Evolutionary conservation across 805 yeast species (phyloP).

Genomic region (Wickerhamiella dianesei): DNA sequence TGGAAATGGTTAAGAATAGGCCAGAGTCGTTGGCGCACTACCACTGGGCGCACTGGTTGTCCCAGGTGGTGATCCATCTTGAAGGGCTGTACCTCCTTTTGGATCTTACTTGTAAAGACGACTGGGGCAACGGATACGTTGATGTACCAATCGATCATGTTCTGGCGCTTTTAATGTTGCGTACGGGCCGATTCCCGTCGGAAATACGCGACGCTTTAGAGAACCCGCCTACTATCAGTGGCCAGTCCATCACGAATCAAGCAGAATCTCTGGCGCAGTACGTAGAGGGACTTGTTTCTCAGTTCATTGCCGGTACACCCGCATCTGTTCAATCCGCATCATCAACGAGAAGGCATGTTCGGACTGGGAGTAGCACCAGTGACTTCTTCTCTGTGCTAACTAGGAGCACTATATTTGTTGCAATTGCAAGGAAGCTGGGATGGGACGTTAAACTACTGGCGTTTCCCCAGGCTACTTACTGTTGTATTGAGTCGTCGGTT

Average conservation of each 20-base stretch:
- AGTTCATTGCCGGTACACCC: background rate
- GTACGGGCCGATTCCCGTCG: constrained; percentile 9
- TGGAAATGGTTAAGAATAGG: constrained; percentile 1
- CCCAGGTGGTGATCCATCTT: constrained; percentile 8
- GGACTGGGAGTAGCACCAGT: constrained; percentile 1
- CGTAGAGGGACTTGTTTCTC: background rate
- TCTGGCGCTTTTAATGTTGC: constrained; percentile 11
- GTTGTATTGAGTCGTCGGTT: constrained; percentile 8
- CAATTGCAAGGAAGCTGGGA: constrained; percentile 9
- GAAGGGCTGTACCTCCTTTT: constrained; percentile 16
- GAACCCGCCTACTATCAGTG: background rate
- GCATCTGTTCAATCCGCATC: background rate
- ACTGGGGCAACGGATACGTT: constrained; percentile 13
- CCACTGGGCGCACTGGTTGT: constrained; percentile 16
- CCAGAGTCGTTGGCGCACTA: constrained; percentile 14
- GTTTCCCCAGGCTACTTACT: constrained; percentile 11
- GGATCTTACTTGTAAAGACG: constrained; percentile 9
- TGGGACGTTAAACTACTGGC: constrained; percentile 10
- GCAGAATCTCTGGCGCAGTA: background rate
- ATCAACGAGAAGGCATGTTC: background rate
- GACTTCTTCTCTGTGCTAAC: constrained; percentile 13
- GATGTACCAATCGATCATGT: constrained; percentile 14
- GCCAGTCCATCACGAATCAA: background rate
- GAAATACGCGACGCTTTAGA: background rate
- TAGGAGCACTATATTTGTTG: constrained; percentile 12